These are phyloP conservation scores for Xylaria venustula DNA, from an alignment of 495 filamentous ascomycete species.

Conservation along the genomic window DNA sequence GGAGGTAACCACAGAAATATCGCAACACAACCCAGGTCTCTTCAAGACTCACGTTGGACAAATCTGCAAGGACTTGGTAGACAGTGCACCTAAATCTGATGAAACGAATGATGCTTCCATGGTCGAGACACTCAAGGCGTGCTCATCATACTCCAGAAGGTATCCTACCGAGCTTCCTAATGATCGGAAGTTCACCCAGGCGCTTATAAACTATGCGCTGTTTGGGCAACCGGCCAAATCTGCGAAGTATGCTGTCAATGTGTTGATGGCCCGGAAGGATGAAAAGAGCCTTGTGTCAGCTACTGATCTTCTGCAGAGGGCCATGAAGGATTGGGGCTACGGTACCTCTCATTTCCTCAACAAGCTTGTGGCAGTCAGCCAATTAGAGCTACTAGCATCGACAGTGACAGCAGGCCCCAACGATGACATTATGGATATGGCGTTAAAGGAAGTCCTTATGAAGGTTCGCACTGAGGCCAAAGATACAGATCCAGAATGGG, in stretches of 20 bases:
- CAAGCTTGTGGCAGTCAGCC: constrained; percentile 77
- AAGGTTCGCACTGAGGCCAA: constrained; percentile 58
- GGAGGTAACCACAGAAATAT: constrained; percentile 91
- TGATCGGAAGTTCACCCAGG: constrained; percentile 80
- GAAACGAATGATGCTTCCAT: constrained; percentile 63
- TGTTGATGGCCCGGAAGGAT: constrained; percentile 78
- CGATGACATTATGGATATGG: constrained; percentile 76
- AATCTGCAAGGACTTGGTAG: constrained; percentile 80
- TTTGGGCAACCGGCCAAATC: constrained; percentile 78
- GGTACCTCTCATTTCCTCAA: constrained; percentile 76
- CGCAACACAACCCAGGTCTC: constrained; percentile 78
- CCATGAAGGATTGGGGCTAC: constrained; percentile 73
- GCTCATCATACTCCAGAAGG: constrained; percentile 80
- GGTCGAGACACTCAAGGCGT: constrained; percentile 89
- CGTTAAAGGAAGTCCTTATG: constrained; percentile 71
- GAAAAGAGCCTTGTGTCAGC: constrained; percentile 79
- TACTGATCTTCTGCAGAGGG: constrained; percentile 74
- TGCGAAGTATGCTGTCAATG: constrained; percentile 89
- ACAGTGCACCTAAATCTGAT: constrained; percentile 70
- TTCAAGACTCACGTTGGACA: constrained; percentile 91
- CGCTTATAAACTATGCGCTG: constrained; percentile 75
- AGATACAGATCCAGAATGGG: constrained; percentile 60
- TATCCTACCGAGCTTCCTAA: constrained; percentile 82
- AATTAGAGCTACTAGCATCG: constrained; percentile 76
- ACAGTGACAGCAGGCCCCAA: constrained; percentile 68